phyloP scores from a whole-genome alignment of 208 protist species.

The Acanthamoeba pearcei region DNA sequence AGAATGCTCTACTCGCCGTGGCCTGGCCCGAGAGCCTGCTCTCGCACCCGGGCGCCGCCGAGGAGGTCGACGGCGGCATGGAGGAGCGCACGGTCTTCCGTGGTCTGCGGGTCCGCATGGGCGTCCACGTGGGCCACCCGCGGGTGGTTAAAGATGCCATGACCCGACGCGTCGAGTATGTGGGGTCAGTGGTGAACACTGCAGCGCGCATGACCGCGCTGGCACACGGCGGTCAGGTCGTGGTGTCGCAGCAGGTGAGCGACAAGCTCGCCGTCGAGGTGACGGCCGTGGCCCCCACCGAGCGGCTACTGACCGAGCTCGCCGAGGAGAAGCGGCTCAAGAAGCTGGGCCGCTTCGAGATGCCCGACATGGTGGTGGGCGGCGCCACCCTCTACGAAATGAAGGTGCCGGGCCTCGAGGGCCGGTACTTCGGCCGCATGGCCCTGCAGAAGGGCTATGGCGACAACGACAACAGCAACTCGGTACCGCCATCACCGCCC shows the following conservation, averaged over 20 bases:
- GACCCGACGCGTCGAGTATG: slow-evolving; percentile 63
- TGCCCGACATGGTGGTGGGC: background rate
- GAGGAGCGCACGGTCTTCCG: slow-evolving; percentile 34
- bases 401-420: slow-evolving; percentile 30
- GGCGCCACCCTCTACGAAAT: slow-evolving; percentile 5
- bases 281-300: background rate
- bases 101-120: slow-evolving; percentile 87
- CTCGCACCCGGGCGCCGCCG: background rate
- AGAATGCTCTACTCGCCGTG: slow-evolving; percentile 19
- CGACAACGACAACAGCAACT: background rate
- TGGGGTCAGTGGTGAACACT: slow-evolving; percentile 5
- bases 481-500: background rate
- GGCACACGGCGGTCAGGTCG: slow-evolving; percentile 59
- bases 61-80: slow-evolving; percentile 23
- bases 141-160: background rate
- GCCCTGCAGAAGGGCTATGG: background rate
- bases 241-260: background rate
- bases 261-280: background rate
- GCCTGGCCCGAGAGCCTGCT: slow-evolving; percentile 41
- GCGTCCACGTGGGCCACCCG: slow-evolving; percentile 80
- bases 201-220: slow-evolving; percentile 46
- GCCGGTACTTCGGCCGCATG: slow-evolving; percentile 30
- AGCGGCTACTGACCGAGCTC: background rate
- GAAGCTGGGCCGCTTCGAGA: slow-evolving; percentile 2
- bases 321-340: background rate